Evolutionary conservation across 495 filamentous ascomycete species (phyloP), one percentile per base, ranked within the genome.

Genomic region (Tuber umbilicatum): DNA sequence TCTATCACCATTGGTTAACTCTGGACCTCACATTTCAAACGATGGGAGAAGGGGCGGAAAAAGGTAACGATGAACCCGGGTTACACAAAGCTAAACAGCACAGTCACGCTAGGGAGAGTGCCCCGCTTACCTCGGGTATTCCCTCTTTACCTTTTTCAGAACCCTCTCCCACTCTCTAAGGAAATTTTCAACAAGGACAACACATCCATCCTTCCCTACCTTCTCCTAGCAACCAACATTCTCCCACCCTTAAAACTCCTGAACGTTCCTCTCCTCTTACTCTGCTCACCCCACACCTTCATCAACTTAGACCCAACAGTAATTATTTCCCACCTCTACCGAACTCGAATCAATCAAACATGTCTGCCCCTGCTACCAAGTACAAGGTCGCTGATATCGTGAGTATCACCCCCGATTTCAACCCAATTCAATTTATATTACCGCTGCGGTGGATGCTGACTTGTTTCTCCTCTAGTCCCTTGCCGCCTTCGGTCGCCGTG

Each of bases 311-410:
- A 31, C 31, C 55, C 55, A 64, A 35, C 55, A 35, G 0, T 17
- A 64, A 35, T 17, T 64, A 12, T 64, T 35, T 35, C 27, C 31
- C n/a, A 31, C 55, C n/a, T 35, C 55, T 17, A 64, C 14, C 12
- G 38, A 72, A 7, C 50, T 39, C 41, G 73, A 74, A 72, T 41
- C 47, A 74, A 84, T 71, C 73, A 88, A 87, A 83, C 27, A 91
- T 88, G 86, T 83, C 88, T 87, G 91, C 93, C 83, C 94, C 94
- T 85, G 94, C 94, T 80, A 87, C 90, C 84, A 94, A 92, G 85
- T 95, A 91, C 90, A 97, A 98, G 92, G 94, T 99, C 87, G 93
- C 94, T 82, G 95, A 99, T 88, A 92, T 99, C 83, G 90, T 90
- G 87, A 74, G 88, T 87, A 43, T 40, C 47, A 39, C 43, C 69